A percentile compares a stretch with the other conserved stretches of the same genome.
phyloP scores from a whole-genome alignment of 2,329 filamentous ascomycete genomes.

The Clarireedia hainanense region DNA sequence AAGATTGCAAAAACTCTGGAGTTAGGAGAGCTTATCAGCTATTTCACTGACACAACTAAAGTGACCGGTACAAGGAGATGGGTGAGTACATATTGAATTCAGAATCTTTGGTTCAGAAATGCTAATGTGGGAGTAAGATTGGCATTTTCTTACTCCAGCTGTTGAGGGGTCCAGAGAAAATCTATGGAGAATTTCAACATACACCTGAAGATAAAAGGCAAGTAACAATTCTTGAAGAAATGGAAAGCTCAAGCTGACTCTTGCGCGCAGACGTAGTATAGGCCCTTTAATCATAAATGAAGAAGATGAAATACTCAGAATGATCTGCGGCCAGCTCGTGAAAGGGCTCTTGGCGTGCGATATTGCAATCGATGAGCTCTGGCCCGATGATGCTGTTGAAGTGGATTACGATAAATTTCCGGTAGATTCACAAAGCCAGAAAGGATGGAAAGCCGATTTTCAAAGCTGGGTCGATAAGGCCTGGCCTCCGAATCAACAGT shows the following conservation, averaged over 20 bases:
- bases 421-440: conserved; percentile 6
- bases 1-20: background rate
- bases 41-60: conserved; percentile 16
- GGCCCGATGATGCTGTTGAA: conserved; percentile 13
- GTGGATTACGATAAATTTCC: conserved; percentile 19
- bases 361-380: conserved; percentile 14
- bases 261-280: conserved; percentile 14
- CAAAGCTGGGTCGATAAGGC: conserved; percentile 19
- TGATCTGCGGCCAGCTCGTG: conserved; percentile 22
- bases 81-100: conserved; percentile 13
- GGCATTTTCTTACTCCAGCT: conserved; percentile 25
- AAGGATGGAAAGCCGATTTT: conserved; percentile 20
- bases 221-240: conserved; percentile 1
- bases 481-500: background rate
- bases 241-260: background rate
- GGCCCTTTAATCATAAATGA: conserved; percentile 20
- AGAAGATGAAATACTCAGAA: conserved; percentile 20
- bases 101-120: background rate
- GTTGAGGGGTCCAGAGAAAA: conserved; percentile 13
- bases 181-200: conserved; percentile 14
- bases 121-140: conserved; percentile 12
- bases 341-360: conserved; percentile 12
- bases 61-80: conserved; percentile 19
- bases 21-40: conserved; percentile 8
- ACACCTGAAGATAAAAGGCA: conserved; percentile 20